A percentile compares a stretch with the other conserved stretches of the same genome.
phyloP scores from a whole-genome alignment of 345 rosid species.

The Melastoma malabathricum region DNA sequence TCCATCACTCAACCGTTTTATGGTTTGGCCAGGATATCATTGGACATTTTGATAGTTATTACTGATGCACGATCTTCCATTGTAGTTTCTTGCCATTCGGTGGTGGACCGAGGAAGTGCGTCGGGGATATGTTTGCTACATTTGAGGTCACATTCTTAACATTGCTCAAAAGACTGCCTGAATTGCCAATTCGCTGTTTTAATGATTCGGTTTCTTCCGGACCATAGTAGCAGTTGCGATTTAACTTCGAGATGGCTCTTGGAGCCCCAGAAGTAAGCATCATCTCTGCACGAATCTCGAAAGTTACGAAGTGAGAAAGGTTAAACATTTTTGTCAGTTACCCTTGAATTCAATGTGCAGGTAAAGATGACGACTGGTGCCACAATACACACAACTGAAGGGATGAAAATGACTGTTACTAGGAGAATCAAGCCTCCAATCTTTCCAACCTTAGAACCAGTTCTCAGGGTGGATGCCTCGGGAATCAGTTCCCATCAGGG shows the following conservation, averaged over 20 bases:
- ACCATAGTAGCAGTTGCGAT: conserved; percentile 67
- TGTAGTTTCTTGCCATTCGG: conserved; percentile 94
- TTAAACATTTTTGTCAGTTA: neutral
- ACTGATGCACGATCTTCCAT: neutral
- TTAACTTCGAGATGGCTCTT: conserved; percentile 60
- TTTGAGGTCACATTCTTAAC: conserved; percentile 51
- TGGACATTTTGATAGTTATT: too few species aligned
- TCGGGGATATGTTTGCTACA: conserved; percentile 91
- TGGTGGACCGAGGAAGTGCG: conserved; percentile 91
- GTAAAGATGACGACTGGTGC: conserved; percentile 92
- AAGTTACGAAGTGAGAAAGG: neutral
- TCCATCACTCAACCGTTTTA: too few species aligned
- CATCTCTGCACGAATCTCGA: neutral
- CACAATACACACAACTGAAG: conserved; percentile 84
- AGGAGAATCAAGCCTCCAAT: conserved; percentile 39
- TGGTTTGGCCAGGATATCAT: too few species aligned
- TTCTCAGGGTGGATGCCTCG: too few species aligned
- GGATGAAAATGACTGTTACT: conserved; percentile 57
- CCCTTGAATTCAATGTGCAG: conserved; percentile 19
- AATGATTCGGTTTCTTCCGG: too few species aligned
- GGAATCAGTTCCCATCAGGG: too few species aligned
- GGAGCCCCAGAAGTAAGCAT: conserved; percentile 76
- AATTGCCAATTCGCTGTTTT: too few species aligned
- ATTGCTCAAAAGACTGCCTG: too few species aligned
- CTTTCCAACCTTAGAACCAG: conserved; percentile 22